Evolutionary conservation across 257 asterid species (phyloP).

Genomic region (Parsonsia alboflavescens): DNA sequence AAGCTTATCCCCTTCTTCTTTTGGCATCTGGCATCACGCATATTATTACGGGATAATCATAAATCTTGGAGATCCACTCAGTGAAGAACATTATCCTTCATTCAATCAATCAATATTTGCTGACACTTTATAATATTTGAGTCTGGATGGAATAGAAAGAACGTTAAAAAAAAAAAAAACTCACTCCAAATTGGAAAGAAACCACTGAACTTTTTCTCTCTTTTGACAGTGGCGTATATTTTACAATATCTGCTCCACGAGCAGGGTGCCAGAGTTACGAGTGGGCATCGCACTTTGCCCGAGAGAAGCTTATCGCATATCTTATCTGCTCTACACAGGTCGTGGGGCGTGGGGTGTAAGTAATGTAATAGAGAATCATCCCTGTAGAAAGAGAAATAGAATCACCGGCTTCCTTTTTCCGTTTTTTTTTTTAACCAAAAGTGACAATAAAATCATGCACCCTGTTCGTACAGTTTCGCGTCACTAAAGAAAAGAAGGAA

Average conservation of each 20-base stretch:
- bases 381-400: slow-evolving; percentile 14
- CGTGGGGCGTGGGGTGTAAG: too few species aligned
- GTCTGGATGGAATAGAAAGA: too few species aligned
- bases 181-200: neutral
- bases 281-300: slow-evolving; percentile 68
- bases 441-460: slow-evolving; percentile 34
- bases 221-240: neutral
- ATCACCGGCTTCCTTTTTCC: too few species aligned
- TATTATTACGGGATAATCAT: neutral
- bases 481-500: slow-evolving; percentile 1
- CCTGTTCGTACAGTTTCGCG: slow-evolving; percentile 81
- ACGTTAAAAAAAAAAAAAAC: too few species aligned
- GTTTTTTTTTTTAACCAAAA: neutral
- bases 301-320: slow-evolving; percentile 57
- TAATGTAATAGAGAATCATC: slow-evolving; percentile 11
- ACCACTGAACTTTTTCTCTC: neutral
- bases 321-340: slow-evolving; percentile 53
- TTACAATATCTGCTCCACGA: slow-evolving; percentile 34
- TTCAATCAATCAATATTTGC: neutral
- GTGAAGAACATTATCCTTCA: neutral
- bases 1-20: too few species aligned
- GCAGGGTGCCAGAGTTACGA: slow-evolving; percentile 28
- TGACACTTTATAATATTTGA: neutral
- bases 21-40: too few species aligned
- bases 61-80: neutral